Evolutionary conservation across 805 yeast genomes (phyloP), one percentile per base, ranked within the genome.

Genomic region (Zygosaccharomyces bailii): DNA sequence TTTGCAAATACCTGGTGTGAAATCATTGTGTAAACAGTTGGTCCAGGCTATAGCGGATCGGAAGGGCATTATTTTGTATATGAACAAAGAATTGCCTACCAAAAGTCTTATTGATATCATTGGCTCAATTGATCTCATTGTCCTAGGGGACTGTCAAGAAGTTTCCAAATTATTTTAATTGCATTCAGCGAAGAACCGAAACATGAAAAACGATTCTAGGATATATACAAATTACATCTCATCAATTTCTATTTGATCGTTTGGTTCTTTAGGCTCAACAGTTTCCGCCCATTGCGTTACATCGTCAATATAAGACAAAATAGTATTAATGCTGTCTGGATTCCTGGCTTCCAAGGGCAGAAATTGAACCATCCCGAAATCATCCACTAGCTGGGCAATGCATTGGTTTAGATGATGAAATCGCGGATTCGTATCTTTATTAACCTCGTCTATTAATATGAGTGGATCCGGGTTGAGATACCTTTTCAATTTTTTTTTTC

Each of bases 331-430:
- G 38, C 88, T 78, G 34, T 82, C 87, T 38, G 88, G 80, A 48
- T 79, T 76, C 36, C 81, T 84, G 7, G 87, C 80, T 59, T 89
- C 95, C 51, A 93, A 72, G 0, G 99, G 98, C 52, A 93, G 69
- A 60, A 89, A 93, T 62, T 93, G 97, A 2, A 93, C 97, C 99
- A 93, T 93, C 5, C 99, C 99, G 63, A 93, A 93, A 58, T 93
- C 99, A 60, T 93, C 98, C 27, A 90, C 95, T 53, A 93, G 71
- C 51, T 84, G 81, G 0, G 97, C 96, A 54, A 93, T 89, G 11
- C 90, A 76, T 54, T 77, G 76, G 62, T 88, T 91, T 48, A 93
- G 73, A 49, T 73, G 78, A 30, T 81, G 75, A 59, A 81, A 91
- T 57, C 76, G 82, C 34, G 82, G 80, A 54, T 79, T 79, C 39